These are phyloP conservation scores for Aleurites moluccanus DNA, from an alignment of 441 rosid genomes.

Conservation along the genomic window DNA sequence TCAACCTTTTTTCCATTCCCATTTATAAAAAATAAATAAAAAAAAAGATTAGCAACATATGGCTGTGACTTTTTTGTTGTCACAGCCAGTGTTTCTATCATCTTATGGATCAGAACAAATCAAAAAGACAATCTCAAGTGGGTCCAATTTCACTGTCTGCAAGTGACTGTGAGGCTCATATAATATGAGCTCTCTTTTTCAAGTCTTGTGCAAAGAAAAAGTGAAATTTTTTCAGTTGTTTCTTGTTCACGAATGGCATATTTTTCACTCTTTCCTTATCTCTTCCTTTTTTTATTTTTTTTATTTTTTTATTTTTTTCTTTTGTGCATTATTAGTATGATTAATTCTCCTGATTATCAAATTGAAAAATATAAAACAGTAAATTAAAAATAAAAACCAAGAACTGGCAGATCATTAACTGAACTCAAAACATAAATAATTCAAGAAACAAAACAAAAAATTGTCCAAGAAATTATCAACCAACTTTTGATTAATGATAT, in stretches of 20 bases:
- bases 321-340: too few species aligned
- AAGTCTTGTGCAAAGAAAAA: neutral
- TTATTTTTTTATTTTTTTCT: too few species aligned
- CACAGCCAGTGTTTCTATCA: neutral
- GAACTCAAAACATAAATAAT: too few species aligned
- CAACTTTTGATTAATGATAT: too few species aligned
- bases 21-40: neutral
- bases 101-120: neutral
- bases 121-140: neutral
- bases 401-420: too few species aligned
- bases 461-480: neutral
- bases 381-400: too few species aligned
- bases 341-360: too few species aligned
- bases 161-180: slow-evolving; percentile 5
- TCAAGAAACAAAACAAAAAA: too few species aligned
- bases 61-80: slow-evolving; percentile 3
- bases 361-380: too few species aligned
- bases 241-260: neutral
- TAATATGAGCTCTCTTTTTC: slow-evolving; percentile 7
- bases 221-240: neutral
- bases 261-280: neutral
- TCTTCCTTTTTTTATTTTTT: too few species aligned
- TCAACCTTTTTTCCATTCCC: neutral
- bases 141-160: neutral
- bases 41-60: neutral